Evolutionary conservation across 2,329 filamentous ascomycete genomes (phyloP), one percentile per base, ranked within the genome.

Genomic region (Cordyceps sp.): DNA sequence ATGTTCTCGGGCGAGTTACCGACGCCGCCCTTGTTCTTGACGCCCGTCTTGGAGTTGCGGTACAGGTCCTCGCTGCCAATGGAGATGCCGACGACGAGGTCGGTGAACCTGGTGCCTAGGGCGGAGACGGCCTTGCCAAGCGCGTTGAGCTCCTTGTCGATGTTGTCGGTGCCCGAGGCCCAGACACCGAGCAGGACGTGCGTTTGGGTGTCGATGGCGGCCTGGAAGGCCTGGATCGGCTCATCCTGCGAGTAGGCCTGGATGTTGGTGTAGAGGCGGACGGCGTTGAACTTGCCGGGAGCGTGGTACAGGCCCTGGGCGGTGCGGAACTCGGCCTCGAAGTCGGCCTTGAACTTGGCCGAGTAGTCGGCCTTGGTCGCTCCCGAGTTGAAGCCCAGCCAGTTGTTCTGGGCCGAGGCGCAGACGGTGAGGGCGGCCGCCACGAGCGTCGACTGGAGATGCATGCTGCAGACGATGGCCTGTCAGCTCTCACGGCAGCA

Each of bases 181-280:
- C 75, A 80, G 45, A 78, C 57, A 39, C 75, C 74, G 32, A 76
- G 70, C 23, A 79, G 67, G 28, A 80, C 55, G 40, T 65, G 55
- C 14, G 69, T 73, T 27, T 72, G 59, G 38, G 70, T 73, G 36
- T 62, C 57, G 29, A 76, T 59, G 44, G 75, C 74, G 23, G 75
- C 75, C 57, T 83, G 80, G 57, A 88, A 71, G 26, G 85, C 85
- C 61, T 83, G 62, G 48, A 93, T 62, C 32, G 84, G 85, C 54
- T 88, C 78, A 43, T 70, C 67, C 60, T 81, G 67, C 47, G 76
- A 61, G 54, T 70, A 59, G 46, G 64, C 65, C 52, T 71, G 66
- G 48, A 76, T 70, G 60, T 70, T 74, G 49, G 77, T 80, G 62
- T 81, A 78, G 21, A 78, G 59, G 32, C 73, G 69, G 41, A 73